phyloP scores from a whole-genome alignment of 1,139 yeast species.

The Suhomyces wounanorum region DNA sequence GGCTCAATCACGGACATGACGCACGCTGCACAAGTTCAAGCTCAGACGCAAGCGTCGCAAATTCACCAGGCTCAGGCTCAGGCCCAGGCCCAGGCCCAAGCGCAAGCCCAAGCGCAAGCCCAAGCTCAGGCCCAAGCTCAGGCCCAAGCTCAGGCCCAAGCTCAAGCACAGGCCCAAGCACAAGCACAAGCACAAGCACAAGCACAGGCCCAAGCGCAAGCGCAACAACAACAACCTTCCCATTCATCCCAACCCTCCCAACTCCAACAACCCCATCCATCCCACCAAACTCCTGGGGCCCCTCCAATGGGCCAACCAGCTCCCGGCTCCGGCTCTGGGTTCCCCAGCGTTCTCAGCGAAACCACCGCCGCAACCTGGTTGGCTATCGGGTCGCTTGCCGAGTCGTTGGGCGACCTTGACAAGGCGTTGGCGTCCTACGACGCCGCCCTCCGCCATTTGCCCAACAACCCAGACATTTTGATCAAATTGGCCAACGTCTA shows the following conservation, averaged over 20 bases:
- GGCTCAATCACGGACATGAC: slow-evolving; percentile 18
- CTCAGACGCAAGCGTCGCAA: slow-evolving; percentile 3
- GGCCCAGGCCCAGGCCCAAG: slow-evolving; percentile 5
- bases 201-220: not conserved
- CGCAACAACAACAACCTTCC: not conserved
- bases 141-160: slow-evolving; percentile 9
- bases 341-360: slow-evolving; percentile 41
- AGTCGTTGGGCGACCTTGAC: slow-evolving; percentile 83
- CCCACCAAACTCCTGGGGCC: not conserved
- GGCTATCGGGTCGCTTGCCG: slow-evolving; percentile 89
- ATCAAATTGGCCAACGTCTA: slow-evolving; percentile 86
- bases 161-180: slow-evolving; percentile 10
- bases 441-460: slow-evolving; percentile 83
- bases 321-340: not conserved
- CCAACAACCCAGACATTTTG: slow-evolving; percentile 81
- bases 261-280: not conserved
- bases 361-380: slow-evolving; percentile 92
- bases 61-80: slow-evolving; percentile 12
- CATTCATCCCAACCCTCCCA: not conserved
- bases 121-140: slow-evolving; percentile 7
- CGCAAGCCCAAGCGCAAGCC: slow-evolving; percentile 8
- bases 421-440: slow-evolving; percentile 89
- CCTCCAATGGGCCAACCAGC: not conserved
- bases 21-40: slow-evolving; percentile 17
- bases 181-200: slow-evolving; percentile 1